These are phyloP conservation scores for Tulasnella sp. DNA, from an alignment of 768 basidiomycete species.

Conservation along the genomic window DNA sequence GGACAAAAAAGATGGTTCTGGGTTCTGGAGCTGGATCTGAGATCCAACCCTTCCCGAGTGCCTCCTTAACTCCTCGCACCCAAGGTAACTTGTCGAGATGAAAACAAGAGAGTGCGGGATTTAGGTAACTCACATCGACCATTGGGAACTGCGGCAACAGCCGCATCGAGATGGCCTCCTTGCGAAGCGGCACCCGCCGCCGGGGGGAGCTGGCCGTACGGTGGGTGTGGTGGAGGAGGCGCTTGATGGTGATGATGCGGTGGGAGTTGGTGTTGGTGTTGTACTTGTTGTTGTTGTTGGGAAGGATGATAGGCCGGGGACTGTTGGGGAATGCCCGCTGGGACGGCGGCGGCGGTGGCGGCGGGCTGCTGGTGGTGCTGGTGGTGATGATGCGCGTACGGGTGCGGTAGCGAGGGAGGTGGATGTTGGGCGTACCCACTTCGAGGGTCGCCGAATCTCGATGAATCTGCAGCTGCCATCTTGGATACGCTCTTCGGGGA, in stretches of 20 bases:
- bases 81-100: background rate
- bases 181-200: background rate
- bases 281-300: constrained; percentile 30
- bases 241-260: background rate
- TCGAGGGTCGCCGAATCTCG: constrained; percentile 21
- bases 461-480: constrained; percentile 22
- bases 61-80: background rate
- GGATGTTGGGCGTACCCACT: constrained; percentile 14
- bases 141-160: background rate
- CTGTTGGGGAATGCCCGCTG: constrained; percentile 29
- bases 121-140: background rate
- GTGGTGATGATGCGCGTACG: background rate
- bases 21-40: background rate
- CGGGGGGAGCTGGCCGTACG: constrained; percentile 12
- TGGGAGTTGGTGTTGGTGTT: constrained; percentile 27
- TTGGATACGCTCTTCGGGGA: background rate
- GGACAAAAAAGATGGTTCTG: too few species aligned
- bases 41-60: background rate
- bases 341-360: background rate
- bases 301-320: constrained; percentile 29
- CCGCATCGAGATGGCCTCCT: background rate
- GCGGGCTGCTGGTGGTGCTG: background rate
- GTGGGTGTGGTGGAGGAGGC: constrained; percentile 34
- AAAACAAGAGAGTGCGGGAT: background rate
- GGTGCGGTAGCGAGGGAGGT: background rate